phyloP scores from a whole-genome alignment of 2,329 filamentous ascomycete genomes.

The Hypoxylon sp. region DNA sequence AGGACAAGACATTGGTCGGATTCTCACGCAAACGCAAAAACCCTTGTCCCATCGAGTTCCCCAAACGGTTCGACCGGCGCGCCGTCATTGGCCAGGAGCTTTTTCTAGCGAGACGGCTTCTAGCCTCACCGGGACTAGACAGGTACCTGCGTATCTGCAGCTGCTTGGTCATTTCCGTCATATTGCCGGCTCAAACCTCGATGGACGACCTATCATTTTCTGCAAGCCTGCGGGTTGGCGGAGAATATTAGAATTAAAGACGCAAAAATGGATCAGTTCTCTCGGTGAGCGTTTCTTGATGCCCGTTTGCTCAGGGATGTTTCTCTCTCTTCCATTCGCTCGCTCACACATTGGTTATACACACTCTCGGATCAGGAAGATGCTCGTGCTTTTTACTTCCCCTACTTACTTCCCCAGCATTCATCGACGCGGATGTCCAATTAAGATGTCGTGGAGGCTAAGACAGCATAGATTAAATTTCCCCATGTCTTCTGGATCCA shows the following conservation, averaged over 20 bases:
- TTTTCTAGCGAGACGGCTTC: not conserved
- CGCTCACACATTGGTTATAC: too few relatives aligned
- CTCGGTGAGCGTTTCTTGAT: conserved; percentile 15
- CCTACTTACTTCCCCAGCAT: too few relatives aligned
- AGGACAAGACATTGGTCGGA: not conserved
- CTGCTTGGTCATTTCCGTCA: conserved; percentile 20
- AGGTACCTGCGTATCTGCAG: conserved; percentile 13
- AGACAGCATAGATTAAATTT: conserved; percentile 10
- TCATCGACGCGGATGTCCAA: conserved; percentile 10
- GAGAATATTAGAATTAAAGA: conserved; percentile 8
- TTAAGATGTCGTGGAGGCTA: conserved; percentile 20
- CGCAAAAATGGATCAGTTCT: not conserved
- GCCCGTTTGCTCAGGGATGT: not conserved
- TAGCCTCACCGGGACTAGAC: conserved; percentile 25
- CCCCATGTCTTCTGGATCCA: conserved; percentile 12
- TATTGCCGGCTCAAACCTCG: conserved; percentile 24
- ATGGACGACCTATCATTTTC: not conserved
- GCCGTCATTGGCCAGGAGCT: conserved; percentile 21
- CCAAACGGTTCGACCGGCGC: conserved; percentile 26
- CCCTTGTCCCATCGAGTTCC: conserved; percentile 25
- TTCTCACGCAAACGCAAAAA: conserved; percentile 8
- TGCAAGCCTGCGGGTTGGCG: conserved; percentile 4
- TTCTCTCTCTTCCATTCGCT: not conserved
- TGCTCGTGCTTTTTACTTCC: too few relatives aligned
- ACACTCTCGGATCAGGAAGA: too few relatives aligned